Evolutionary conservation across 2,329 filamentous ascomycete species (phyloP), one percentile per base, ranked within the genome.

Genomic region (Nannizziopsis arthrosporioides): DNA sequence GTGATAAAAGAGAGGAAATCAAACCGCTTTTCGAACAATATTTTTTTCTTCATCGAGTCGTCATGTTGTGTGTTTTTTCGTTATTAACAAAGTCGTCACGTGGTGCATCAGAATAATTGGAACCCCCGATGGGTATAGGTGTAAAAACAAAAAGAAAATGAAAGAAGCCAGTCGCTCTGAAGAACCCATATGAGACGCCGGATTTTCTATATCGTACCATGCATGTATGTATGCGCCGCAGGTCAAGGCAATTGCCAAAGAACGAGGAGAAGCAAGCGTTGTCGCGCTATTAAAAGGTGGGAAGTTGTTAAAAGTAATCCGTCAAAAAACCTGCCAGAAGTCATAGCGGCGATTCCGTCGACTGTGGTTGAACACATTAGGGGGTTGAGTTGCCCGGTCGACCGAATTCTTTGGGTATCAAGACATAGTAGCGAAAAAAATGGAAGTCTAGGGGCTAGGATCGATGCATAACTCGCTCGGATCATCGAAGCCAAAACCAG

Each of bases 401-500:
- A 36, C 18, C 31, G 36, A 17, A 31, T 31, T 14, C 14, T 12
- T 17, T 27, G 15, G 34, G 43, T 17, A 17, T 32, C 4, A 18
- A 12, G 1, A n/a, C 5, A 19, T 4, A 5, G 34, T 38, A 27
- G 15, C n/a, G n/a, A n/a, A n/a, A n/a, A n/a, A 36, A 44, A 34
- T 22, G 34, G n/a, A n/a, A n/a, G 34, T 17, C 62, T 59, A 68
- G 27, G 66, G 66, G 50, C 66, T 68, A 31, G 68, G 57, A 36
- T 59, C 64, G 37, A 54, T 57, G 47, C 57, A 57, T 22, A 68
- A 52, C 52, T 68, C 59, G 52, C 69, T 66, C 30, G 66, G 58
- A 17, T 65, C 58, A 55, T 69, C 67, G 30, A 67, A 61, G 22
- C 66, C 65, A 46, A 69, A 69, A 11, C 64, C 67, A 49, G 66